Base-by-base conservation (phyloP, 2,329 filamentous ascomycete genomes). In the Alternaria sp. region DNA sequence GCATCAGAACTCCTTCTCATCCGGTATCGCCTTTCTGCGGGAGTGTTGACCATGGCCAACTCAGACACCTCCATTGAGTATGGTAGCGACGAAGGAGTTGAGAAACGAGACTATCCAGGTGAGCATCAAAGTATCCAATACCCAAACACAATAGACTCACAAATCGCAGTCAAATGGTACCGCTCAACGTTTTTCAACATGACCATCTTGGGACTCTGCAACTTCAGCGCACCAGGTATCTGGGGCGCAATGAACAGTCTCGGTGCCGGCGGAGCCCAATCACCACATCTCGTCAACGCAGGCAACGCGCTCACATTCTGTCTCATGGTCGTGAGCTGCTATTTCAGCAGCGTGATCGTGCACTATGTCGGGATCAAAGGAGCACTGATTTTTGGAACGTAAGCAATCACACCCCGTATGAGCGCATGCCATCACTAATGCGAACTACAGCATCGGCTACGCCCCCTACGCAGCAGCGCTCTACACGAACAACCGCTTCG, bases 131-230 rank as follows among this genome's bases (percentile, higher is more conserved):
- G 28, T 15, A 32, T 13, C 13, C 19, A 53, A 17, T 11, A 8
- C 3, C 13, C 21, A 51, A n/a, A 17, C 3, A 43, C 9, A 7
- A 21, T 12, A 15, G 23, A 45, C 61, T 67, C 17, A 64, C 21
- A 40, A 5, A 8, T 5, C 11, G 7, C 28, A 88, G 87, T 87
- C 19, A 88, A 85, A 84, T 91, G 90, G 90, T 87, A 92, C 73
- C 87, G 89, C 25, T 90, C 89, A 1, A 91, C 90, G 0, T 89
- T 90, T 68, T 93, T 88, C 81, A 92, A 93, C 80, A 89, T 90
- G 55, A 86, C 89, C 30, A 86, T 93, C 43, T 85, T 93, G 2
- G 90, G 91, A 0, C 77, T 92, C 10, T 91, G 89, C 79, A 91
- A 91, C 72, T 87, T 93, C 65, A 83, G 88, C 1, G 90, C 90